Evolutionary conservation across 192 early-diverging fungal species (phyloP).

Genomic region (Obelidium mucronatum): DNA sequence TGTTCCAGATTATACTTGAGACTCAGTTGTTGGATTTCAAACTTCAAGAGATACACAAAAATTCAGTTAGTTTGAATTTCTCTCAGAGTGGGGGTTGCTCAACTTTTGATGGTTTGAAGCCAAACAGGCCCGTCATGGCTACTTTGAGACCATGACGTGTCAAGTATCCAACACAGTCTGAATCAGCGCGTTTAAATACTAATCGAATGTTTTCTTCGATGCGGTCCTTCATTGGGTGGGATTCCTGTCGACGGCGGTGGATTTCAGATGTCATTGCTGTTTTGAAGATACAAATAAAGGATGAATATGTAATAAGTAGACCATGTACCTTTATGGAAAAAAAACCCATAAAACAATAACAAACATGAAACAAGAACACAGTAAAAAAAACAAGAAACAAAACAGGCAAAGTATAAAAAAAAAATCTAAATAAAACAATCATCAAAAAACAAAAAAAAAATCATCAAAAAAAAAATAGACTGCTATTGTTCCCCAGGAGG

Average conservation of each 20-base stretch:
- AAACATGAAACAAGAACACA: not conserved
- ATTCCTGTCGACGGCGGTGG: not conserved
- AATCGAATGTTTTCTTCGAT: conserved; percentile 13
- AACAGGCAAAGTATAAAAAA: not conserved
- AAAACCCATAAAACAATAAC: not conserved
- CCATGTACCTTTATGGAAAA: not conserved
- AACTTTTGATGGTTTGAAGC: conserved; percentile 51
- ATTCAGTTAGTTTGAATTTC: conserved; percentile 3
- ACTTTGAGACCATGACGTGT: conserved; percentile 40
- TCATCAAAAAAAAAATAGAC: not conserved
- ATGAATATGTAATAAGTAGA: not conserved
- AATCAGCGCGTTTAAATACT: conserved; percentile 39
- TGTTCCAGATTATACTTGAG: conserved; percentile 6
- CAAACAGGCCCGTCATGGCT: conserved; percentile 44
- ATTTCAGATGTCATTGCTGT: not conserved
- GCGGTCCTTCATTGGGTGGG: conserved; percentile 5
- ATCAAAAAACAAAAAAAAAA: conserved; percentile 1
- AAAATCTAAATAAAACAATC: not conserved
- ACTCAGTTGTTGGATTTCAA: conserved; percentile 20
- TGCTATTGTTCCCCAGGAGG: no score
- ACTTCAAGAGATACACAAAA: not conserved
- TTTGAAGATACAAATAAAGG: not conserved
- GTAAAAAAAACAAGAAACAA: conserved; percentile 3
- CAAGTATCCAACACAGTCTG: conserved; percentile 37
- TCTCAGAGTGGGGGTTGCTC: no score